Evolutionary conservation across 2,329 filamentous ascomycete species (phyloP).

Genomic region (Penicillium sp.): DNA sequence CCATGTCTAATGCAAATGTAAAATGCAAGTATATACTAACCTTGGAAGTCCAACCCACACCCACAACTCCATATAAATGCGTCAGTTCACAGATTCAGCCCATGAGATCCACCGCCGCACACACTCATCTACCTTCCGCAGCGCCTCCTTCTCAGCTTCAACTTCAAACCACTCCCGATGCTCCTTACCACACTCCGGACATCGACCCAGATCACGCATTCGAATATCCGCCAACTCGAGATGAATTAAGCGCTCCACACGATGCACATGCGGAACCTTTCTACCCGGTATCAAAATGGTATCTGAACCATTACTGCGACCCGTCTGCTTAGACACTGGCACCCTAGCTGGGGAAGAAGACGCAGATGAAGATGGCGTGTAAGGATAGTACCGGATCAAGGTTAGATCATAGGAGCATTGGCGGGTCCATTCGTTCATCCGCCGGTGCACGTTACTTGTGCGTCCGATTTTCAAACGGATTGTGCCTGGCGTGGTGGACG

Average conservation of each 20-base stretch:
- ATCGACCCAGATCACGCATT: conserved; percentile 62
- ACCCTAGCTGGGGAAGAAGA: conserved; percentile 18
- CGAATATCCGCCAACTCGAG: conserved; percentile 70
- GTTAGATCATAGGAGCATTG: conserved; percentile 91
- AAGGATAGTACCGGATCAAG: conserved; percentile 88
- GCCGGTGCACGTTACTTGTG: conserved; percentile 79
- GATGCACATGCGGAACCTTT: conserved; percentile 81
- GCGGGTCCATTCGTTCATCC: conserved; percentile 88
- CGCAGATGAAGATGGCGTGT: conserved; percentile 45
- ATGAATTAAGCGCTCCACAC: conserved; percentile 87
- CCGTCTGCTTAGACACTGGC: background rate
- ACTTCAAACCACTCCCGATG: conserved; percentile 97
- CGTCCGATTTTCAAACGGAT: conserved; percentile 67
- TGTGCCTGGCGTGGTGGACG: conserved; percentile 51
- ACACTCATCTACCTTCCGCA: conserved; percentile 69
- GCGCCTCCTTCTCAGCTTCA: conserved; percentile 67
- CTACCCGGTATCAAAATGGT: conserved; percentile 40
- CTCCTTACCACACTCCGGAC: conserved; percentile 75
- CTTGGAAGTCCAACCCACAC: background rate
- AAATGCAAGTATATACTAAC: background rate
- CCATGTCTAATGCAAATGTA: background rate
- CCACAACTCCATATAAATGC: background rate
- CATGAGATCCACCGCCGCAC: conserved; percentile 84
- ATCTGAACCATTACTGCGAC: background rate
- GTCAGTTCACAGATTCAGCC: conserved; percentile 54